A percentile compares a stretch with the other conserved stretches of the same genome.
Evolutionary conservation across 306 rosid genomes (phyloP).

Genomic region (Parietaria judaica): DNA sequence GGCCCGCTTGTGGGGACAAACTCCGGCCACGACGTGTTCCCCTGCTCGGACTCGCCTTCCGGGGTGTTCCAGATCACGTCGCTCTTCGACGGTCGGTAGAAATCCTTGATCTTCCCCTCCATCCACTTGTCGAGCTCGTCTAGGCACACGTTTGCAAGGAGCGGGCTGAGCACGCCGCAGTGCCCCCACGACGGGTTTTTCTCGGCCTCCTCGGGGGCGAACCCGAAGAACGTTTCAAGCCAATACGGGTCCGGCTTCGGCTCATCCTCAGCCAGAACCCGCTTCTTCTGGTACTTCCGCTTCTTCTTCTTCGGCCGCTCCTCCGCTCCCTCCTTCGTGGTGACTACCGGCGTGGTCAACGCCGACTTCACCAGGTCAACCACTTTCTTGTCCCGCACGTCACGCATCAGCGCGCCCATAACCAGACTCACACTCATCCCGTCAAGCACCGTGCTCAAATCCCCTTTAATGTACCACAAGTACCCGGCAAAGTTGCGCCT

Average conservation of each 20-base stretch:
- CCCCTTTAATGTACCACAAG: slow-evolving; percentile 83
- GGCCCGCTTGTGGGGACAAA: slow-evolving; percentile 98
- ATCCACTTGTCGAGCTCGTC: slow-evolving; percentile 93
- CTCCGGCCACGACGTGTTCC: slow-evolving; percentile 98
- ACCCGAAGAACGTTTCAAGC: slow-evolving; percentile 84
- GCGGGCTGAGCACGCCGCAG: slow-evolving; percentile 80
- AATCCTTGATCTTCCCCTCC: slow-evolving; percentile 81
- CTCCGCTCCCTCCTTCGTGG: slow-evolving; percentile 42
- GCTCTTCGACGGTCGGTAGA: slow-evolving; percentile 81
- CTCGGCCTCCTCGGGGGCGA: slow-evolving; percentile 82
- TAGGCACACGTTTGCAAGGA: slow-evolving; percentile 66
- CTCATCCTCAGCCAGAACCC: slow-evolving; percentile 86
- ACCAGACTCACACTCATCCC: slow-evolving; percentile 73
- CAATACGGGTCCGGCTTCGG: slow-evolving; percentile 98
- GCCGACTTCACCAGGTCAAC: slow-evolving; percentile 75
- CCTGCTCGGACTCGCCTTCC: slow-evolving; percentile 75
- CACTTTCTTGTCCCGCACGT: slow-evolving; percentile 76
- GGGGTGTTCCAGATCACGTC: slow-evolving; percentile 93
- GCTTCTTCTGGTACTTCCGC: slow-evolving; percentile 92
- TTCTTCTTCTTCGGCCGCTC: slow-evolving; percentile 54
- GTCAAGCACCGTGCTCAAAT: slow-evolving; percentile 70
- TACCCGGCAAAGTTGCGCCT: slow-evolving; percentile 79
- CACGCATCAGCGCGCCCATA: slow-evolving; percentile 75
- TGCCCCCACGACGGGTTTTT: slow-evolving; percentile 89
- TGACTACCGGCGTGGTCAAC: slow-evolving; percentile 58